These are phyloP conservation scores for Globisporangium alternatum DNA, from an alignment of 352 stramenopile genomes.

Conservation along the genomic window DNA sequence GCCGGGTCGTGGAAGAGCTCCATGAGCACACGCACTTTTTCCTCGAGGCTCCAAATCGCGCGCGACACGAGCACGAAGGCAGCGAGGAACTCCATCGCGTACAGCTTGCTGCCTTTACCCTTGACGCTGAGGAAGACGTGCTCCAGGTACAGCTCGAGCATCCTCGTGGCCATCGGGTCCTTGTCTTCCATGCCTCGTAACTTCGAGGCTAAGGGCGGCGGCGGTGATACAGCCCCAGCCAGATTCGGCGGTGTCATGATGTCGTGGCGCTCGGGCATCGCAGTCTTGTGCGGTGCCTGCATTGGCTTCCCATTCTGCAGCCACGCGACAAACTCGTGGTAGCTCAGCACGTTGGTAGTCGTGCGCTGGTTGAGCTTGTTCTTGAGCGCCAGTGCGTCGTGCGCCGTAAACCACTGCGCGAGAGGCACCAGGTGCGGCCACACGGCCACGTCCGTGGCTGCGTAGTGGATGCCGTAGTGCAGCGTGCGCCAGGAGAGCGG, in stretches of 20 bases:
- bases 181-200: not conserved
- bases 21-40: constrained; percentile 54
- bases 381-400: constrained; percentile 41
- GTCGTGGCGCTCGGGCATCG: constrained; percentile 26
- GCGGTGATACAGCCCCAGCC: constrained; percentile 10
- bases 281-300: constrained; percentile 3
- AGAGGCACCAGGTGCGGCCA: constrained; percentile 61
- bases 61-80: constrained; percentile 52
- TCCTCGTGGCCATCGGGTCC: constrained; percentile 13
- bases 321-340: constrained; percentile 51
- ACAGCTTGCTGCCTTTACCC: constrained; percentile 26
- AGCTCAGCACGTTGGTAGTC: constrained; percentile 30
- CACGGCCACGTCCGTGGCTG: constrained; percentile 40
- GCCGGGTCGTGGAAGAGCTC: constrained; percentile 51
- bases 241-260: constrained; percentile 39
- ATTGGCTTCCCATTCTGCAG: constrained; percentile 19
- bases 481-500: constrained; percentile 25
- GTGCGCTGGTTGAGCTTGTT: constrained; percentile 29
- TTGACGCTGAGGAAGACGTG: constrained; percentile 64
- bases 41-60: constrained; percentile 56
- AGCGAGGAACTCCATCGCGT: constrained; percentile 60
- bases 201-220: not conserved
- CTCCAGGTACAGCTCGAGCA: constrained; percentile 54
- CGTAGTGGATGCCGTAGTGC: constrained; percentile 51
- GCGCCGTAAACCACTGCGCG: constrained; percentile 60